Conservation (phyloP, 768 basidiomycete species). For the Pleurotus salmoneostramineus region DNA sequence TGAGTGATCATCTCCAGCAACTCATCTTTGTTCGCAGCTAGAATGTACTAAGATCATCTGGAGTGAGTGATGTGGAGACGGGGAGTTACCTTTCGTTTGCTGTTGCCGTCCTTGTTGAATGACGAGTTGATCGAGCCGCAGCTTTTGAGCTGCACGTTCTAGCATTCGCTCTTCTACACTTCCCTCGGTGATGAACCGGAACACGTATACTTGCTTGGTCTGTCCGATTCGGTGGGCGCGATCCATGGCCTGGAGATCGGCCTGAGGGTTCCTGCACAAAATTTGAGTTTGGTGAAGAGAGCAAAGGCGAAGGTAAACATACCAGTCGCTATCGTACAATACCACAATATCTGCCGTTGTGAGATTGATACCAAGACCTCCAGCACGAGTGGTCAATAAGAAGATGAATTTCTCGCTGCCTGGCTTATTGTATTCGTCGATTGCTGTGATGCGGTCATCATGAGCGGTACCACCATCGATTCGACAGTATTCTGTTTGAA, state of each 20-base stretch:
- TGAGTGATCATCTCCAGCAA: constrained; percentile 97
- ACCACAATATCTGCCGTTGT: constrained; percentile 95
- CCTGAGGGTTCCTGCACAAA: constrained; percentile 88
- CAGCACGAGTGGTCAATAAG: constrained; percentile 93
- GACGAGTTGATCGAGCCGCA: constrained; percentile 91
- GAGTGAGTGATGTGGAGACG: neutral
- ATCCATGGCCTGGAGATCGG: constrained; percentile 98
- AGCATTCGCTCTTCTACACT: constrained; percentile 96
- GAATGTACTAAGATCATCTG: neutral
- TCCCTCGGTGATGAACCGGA: constrained; percentile 93
- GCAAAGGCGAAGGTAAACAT: constrained; percentile 12
- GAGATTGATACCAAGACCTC: constrained; percentile 95
- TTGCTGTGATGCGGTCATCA: constrained; percentile 91
- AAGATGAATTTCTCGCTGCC: constrained; percentile 96
- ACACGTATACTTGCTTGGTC: constrained; percentile 96
- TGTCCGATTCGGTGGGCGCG: constrained; percentile 96
- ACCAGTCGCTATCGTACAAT: constrained; percentile 97
- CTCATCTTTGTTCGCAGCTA: constrained; percentile 93
- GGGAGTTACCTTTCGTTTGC: constrained; percentile 61
- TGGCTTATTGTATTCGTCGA: constrained; percentile 97
- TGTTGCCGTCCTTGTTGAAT: constrained; percentile 94
- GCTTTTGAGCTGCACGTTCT: constrained; percentile 92
- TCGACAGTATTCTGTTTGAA: constrained; percentile 79
- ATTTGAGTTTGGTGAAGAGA: neutral
- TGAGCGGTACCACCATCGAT: constrained; percentile 96